Percentiles rank a stretch among this genome's conserved stretches.
These are phyloP conservation scores for Astragalus glycyphyllos DNA, from an alignment of 306 rosid genomes.

Conservation along the genomic window DNA sequence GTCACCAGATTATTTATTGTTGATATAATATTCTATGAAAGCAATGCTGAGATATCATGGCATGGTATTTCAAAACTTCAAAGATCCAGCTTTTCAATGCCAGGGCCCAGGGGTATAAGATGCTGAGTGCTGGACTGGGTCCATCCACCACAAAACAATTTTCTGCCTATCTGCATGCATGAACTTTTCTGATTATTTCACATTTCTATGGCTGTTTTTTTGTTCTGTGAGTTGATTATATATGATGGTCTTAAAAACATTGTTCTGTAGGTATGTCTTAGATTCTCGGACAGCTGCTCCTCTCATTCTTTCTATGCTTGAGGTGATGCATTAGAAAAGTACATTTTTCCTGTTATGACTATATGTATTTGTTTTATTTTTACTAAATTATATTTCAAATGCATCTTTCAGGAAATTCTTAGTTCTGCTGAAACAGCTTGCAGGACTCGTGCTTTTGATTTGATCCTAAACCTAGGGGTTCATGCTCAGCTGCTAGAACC, in stretches of 20 bases:
- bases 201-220: slow-evolving; percentile 33
- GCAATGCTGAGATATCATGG: slow-evolving; percentile 16
- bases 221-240: slow-evolving; percentile 31
- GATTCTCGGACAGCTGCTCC: slow-evolving; percentile 96
- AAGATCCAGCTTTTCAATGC: slow-evolving; percentile 10
- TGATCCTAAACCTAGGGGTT: slow-evolving; percentile 97
- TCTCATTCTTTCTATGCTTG: slow-evolving; percentile 94
- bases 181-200: slow-evolving; percentile 39
- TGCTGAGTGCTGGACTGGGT: slow-evolving; percentile 15
- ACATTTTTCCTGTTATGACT: slow-evolving; percentile 5
- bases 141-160: slow-evolving; percentile 17
- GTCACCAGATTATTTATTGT: slow-evolving; percentile 5
- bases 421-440: slow-evolving; percentile 79
- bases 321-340: slow-evolving; percentile 63
- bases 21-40: slow-evolving; percentile 2
- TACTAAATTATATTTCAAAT: slow-evolving; percentile 42
- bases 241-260: slow-evolving; percentile 37
- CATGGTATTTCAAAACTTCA: slow-evolving; percentile 24
- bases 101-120: slow-evolving; percentile 2
- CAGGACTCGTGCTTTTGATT: slow-evolving; percentile 95
- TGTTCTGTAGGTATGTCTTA: slow-evolving; percentile 82
- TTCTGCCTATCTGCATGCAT: slow-evolving; percentile 36
- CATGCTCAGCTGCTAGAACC: slow-evolving; percentile 98
- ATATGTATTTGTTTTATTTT: slow-evolving; percentile 9
- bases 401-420: slow-evolving; percentile 82